These are phyloP conservation scores for Omphalea diandra DNA, from an alignment of 441 rosid genomes.

Conservation along the genomic window DNA sequence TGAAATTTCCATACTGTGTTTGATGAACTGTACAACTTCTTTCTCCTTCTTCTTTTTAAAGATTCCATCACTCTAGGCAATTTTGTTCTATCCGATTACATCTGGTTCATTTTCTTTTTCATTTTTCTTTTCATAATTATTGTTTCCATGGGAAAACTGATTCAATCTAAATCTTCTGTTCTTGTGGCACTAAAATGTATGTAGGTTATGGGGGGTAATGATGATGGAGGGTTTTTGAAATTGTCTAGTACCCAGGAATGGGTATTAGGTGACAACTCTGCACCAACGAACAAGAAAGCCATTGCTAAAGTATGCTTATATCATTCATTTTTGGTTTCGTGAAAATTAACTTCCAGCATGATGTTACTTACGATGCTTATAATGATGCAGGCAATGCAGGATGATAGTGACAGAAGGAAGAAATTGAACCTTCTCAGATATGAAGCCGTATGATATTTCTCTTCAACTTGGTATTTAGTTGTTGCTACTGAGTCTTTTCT, in stretches of 20 bases:
- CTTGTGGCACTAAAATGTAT: conserved; percentile 8
- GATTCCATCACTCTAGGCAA: background rate
- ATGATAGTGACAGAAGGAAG: conserved; percentile 83
- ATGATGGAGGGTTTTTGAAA: conserved; percentile 76
- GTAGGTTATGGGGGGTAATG: conserved; percentile 39
- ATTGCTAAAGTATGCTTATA: conserved; percentile 52
- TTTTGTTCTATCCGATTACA: background rate
- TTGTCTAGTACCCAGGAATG: conserved; percentile 67
- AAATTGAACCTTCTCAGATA: conserved; percentile 77
- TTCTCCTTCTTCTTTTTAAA: background rate
- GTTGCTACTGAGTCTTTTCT: background rate
- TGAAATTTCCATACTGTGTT: background rate
- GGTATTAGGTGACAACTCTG: too few species aligned
- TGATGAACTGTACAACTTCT: background rate
- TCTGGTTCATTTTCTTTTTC: background rate
- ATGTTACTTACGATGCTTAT: conserved; percentile 22
- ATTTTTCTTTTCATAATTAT: background rate
- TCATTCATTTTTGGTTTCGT: background rate
- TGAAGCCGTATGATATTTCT: conserved; percentile 78
- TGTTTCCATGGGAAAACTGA: background rate
- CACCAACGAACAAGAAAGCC: too few species aligned
- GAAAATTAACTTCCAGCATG: background rate
- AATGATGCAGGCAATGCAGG: conserved; percentile 51
- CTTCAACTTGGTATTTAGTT: conserved; percentile 24
- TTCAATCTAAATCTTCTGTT: background rate